Base-by-base conservation (phyloP, 2,329 filamentous ascomycete genomes). In the Cladophialophora carrionii region DNA sequence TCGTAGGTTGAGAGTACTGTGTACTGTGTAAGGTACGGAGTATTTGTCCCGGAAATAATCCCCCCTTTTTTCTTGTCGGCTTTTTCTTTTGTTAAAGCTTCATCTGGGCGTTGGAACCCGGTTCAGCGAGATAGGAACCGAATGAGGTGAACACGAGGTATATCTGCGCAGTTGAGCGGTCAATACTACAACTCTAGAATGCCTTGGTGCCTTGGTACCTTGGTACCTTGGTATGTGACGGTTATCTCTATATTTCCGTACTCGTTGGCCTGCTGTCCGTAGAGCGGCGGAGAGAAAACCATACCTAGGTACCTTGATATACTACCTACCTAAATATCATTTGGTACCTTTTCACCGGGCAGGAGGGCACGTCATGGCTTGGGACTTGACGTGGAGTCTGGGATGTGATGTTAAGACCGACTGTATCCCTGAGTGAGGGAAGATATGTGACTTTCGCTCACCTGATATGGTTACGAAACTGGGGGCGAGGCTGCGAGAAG, bases 91-190 rank as follows among this genome's bases (percentile, higher is more conserved):
- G 26, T 6, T 29, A 29, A 29, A 29, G 26, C n/a, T 29, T 62
- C 60, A 41, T 62, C 60, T 4, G 60, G 60, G 52, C 34, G 57
- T 14, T 32, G 60, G 22, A 62, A 54, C 0, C 31, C 17, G 37
- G n/a, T 62, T 7, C 52, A 37, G 52, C 51, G 4, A 3, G 60
- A 56, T 34, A 62, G 10, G 10, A 57, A 22, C 6, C 60, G 60
- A 3, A 56, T 4, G 24, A 62, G 37, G 7, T 55, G 37, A n/a
- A 52, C 52, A 48, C 24, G 49, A 37, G 2, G 60, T 62, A 14
- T 62, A 52, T 22, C 52, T 49, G 41, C 56, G 37, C 31, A 57
- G n/a, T 8, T 57, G 32, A 20, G 32, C 14, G 20, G 10, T 41
- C 54, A 29, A 57, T 57, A 4, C 37, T 43, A 20, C 54, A 26